Evolutionary conservation across 2,329 filamentous ascomycete genomes (phyloP), one percentile per base, ranked within the genome.

Genomic region (Neobulgaria alba): DNA sequence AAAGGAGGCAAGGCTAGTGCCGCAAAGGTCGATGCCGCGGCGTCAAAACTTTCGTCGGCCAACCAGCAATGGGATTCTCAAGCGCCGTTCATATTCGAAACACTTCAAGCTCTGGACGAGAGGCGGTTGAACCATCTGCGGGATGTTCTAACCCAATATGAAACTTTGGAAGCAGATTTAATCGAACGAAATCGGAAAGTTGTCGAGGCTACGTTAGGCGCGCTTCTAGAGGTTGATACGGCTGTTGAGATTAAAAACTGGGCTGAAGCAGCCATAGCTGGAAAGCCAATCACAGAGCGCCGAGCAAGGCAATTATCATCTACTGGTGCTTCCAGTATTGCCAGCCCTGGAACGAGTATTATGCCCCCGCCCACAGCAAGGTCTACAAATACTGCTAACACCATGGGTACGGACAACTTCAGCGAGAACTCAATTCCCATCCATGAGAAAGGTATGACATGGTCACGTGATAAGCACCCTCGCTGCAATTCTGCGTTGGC

Each of bases 1-100:
- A 94, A 90, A 63, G 87, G 84, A 46, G 73, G 74, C 39, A 87
- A 82, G 63, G 78, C 82, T 31, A 88, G 78, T 54, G 73, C 81
- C 2, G 77, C 79, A 43, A 94, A 92, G 62, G 75, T 92, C 29
- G 84, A 88, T 32, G 73, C 73, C 47, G 88, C 87, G 10, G 72
- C 77, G 9, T 69, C 77, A 14, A 81, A 79, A 49, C 75, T 93
- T 32, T 85, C 94, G 49, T 78, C 78, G 45, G 82, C 87, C n/a
- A 77, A 72, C 33, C 75, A 82, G 50, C 84, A 94, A 59, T 98
- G 92, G 92, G 82, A 95, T 41, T 88, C 87, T 1, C 88, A 95
- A 61, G 87, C 92, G 10, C 92, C 92, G 1, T 96, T 86, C 63
- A 83, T 95, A 46, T 95, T 94, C 58, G 92, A 98, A 64, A 84